Conservation (phyloP, 805 yeast genomes). For the Sugiyamaella mastotermitis region DNA sequence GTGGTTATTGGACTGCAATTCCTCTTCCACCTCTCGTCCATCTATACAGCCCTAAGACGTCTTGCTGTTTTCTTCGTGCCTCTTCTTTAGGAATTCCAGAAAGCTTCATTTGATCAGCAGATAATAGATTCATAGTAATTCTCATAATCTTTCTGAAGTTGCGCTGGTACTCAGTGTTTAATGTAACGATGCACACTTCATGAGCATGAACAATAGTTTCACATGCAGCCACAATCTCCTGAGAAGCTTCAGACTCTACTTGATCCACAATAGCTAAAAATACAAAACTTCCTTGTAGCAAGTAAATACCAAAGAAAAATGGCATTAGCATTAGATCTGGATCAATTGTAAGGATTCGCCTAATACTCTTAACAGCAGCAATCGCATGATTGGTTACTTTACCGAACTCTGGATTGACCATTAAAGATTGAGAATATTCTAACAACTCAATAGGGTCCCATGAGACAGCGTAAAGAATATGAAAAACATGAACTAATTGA, state of each 20-base stretch:
- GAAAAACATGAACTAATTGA: conserved; percentile 24
- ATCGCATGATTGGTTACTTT: conserved; percentile 24
- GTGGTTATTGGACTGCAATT: conserved; percentile 27
- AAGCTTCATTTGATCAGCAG: conserved; percentile 8
- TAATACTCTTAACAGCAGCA: conserved; percentile 22
- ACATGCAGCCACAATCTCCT: conserved; percentile 25
- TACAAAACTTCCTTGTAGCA: conserved; percentile 26
- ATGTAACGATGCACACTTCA: conserved; percentile 28
- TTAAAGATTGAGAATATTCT: conserved; percentile 19
- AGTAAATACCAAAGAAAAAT: conserved; percentile 27
- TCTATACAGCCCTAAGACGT: conserved; percentile 31
- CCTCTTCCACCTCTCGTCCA: conserved; percentile 36
- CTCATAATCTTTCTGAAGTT: conserved; percentile 28
- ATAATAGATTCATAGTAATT: conserved; percentile 25
- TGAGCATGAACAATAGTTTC: conserved; percentile 29
- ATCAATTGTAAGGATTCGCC: conserved; percentile 25
- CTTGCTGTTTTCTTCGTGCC: conserved; percentile 25
- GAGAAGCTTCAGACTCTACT: conserved; percentile 20
- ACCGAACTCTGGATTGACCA: conserved; percentile 21
- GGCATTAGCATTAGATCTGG: conserved; percentile 26
- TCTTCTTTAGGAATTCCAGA: conserved; percentile 14
- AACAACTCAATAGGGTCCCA: conserved; percentile 29
- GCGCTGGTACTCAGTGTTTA: conserved; percentile 28
- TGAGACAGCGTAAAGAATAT: conserved; percentile 23
- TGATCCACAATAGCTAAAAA: conserved; percentile 24